A percentile compares a stretch with the other conserved stretches of the same genome.
phyloP scores from a whole-genome alignment of 495 filamentous ascomycete species.

The Chaetomium cochliodes region DNA sequence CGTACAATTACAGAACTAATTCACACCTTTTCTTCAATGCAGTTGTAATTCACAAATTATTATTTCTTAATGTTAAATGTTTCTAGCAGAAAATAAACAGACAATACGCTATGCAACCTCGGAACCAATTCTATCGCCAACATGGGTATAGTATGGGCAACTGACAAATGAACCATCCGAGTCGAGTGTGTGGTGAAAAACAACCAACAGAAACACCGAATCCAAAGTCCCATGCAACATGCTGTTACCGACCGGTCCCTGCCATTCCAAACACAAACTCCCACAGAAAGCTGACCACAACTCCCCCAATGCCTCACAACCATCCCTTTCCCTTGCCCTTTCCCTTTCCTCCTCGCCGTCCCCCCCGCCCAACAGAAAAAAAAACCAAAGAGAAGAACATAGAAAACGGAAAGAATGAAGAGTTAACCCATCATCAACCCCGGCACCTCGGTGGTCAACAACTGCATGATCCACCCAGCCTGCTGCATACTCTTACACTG shows the following conservation, averaged over 20 bases:
- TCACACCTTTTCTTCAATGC: not conserved
- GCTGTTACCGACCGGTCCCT: not conserved
- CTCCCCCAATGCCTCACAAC: not conserved
- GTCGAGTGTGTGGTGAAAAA: not conserved
- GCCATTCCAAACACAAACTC: not conserved
- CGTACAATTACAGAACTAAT: no score
- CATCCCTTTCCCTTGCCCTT: not conserved
- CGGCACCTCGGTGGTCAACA: slow-evolving; percentile 47
- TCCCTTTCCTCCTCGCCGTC: not conserved
- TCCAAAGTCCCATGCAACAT: not conserved
- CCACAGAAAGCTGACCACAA: not conserved
- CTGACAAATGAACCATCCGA: not conserved
- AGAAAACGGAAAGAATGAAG: not conserved
- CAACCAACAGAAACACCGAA: not conserved
- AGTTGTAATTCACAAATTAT: no score
- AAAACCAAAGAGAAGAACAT: slow-evolving; percentile 1
- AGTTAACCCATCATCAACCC: slow-evolving; percentile 35
- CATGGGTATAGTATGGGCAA: slow-evolving; percentile 10
- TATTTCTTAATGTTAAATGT: not conserved
- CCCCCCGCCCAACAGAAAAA: not conserved
- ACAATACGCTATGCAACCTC: slow-evolving; percentile 12
- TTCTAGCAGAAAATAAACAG: not conserved
- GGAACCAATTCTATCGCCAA: slow-evolving; percentile 12
- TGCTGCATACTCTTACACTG: slow-evolving; percentile 54
- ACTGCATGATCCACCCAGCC: slow-evolving; percentile 47